phyloP scores from a whole-genome alignment of 108 stramenopile genomes.

The Nitzschia putrida region DNA sequence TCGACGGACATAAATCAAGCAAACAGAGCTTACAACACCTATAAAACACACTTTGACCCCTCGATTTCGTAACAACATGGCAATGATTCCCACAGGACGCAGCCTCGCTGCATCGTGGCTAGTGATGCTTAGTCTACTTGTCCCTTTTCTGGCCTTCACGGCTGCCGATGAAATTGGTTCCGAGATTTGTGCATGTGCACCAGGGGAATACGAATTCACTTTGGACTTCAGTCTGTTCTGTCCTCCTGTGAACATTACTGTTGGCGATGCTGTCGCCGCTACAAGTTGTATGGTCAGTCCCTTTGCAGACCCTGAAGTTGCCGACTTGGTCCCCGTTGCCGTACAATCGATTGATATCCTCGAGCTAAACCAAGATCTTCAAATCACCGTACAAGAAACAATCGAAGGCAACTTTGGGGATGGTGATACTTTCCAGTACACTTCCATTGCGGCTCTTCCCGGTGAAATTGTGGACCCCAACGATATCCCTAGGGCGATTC shows the following conservation, averaged over 20 bases:
- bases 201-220: conserved; percentile 41
- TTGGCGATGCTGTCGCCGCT: conserved; percentile 39
- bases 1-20: neutral
- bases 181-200: conserved; percentile 44
- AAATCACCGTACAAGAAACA: conserved; percentile 28
- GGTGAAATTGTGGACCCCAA: conserved; percentile 32
- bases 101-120: neutral
- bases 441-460: conserved; percentile 32
- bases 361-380: conserved; percentile 44
- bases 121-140: conserved; percentile 7
- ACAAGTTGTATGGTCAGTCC: conserved; percentile 38
- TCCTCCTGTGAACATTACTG: conserved; percentile 36
- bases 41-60: neutral
- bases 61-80: neutral
- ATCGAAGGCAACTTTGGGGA: conserved; percentile 33
- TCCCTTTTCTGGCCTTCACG: conserved; percentile 6
- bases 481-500: conserved; percentile 41
- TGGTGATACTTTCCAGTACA: conserved; percentile 42
- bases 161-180: conserved; percentile 25
- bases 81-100: neutral
- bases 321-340: conserved; percentile 41
- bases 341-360: conserved; percentile 41
- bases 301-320: conserved; percentile 31
- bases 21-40: neutral
- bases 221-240: conserved; percentile 39